Evolutionary conservation across 495 filamentous ascomycete genomes (phyloP).

Genomic region (Talaromyces trachyspermus): DNA sequence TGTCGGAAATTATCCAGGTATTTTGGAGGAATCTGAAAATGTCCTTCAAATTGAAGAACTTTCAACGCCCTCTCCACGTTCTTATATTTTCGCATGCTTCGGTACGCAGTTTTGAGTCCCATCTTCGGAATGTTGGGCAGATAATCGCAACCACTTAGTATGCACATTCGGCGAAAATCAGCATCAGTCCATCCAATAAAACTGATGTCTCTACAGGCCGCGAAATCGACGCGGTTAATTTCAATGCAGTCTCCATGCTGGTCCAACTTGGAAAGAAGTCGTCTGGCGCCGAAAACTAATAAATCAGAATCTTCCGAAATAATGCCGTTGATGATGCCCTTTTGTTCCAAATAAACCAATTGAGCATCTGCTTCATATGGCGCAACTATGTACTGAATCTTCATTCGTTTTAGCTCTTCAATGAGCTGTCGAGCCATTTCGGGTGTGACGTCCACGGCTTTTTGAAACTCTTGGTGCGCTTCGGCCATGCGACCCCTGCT

Average conservation of each 20-base stretch:
- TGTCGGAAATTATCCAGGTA: slow-evolving; percentile 73
- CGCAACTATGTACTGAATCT: slow-evolving; percentile 84
- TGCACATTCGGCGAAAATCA: slow-evolving; percentile 92
- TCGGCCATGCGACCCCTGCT: slow-evolving; percentile 70
- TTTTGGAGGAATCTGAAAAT: slow-evolving; percentile 65
- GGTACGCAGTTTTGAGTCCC: slow-evolving; percentile 89
- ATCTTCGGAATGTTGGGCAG: slow-evolving; percentile 72
- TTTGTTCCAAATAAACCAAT: slow-evolving; percentile 83
- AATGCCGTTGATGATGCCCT: slow-evolving; percentile 76
- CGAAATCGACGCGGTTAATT: slow-evolving; percentile 81
- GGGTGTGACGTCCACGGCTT: slow-evolving; percentile 92
- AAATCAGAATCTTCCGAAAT: slow-evolving; percentile 96
- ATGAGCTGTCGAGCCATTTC: slow-evolving; percentile 91
- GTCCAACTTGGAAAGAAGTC: slow-evolving; percentile 88
- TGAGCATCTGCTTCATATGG: slow-evolving; percentile 98
- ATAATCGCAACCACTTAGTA: slow-evolving; percentile 97
- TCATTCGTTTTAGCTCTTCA: slow-evolving; percentile 73
- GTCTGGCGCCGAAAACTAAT: slow-evolving; percentile 86
- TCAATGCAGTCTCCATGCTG: slow-evolving; percentile 89
- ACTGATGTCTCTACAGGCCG: slow-evolving; percentile 77
- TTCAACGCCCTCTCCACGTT: slow-evolving; percentile 74
- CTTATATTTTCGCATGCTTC: slow-evolving; percentile 82
- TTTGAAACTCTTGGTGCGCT: slow-evolving; percentile 83
- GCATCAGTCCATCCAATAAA: slow-evolving; percentile 85
- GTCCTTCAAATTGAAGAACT: slow-evolving; percentile 79